phyloP scores from a whole-genome alignment of 2,329 filamentous ascomycete genomes.

The Arthrocladium fulminans region DNA sequence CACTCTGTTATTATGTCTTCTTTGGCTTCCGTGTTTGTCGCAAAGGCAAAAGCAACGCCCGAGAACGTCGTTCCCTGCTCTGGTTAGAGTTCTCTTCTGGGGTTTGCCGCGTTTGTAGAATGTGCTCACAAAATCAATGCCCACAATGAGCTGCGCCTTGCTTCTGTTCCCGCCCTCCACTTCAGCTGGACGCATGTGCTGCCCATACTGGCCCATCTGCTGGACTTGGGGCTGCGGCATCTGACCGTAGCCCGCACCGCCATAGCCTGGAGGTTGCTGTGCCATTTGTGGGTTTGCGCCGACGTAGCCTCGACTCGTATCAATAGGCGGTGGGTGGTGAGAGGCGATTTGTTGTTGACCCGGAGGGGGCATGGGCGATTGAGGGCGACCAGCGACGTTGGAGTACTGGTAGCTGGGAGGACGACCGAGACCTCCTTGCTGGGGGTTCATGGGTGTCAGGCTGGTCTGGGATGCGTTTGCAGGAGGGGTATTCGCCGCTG shows the following conservation, averaged over 20 bases:
- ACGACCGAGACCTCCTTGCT: constrained; percentile 43
- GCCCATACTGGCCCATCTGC: constrained; percentile 26
- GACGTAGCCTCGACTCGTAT: constrained; percentile 44
- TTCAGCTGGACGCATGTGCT: constrained; percentile 45
- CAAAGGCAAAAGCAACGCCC: constrained; percentile 85
- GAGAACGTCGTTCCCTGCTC: constrained; percentile 89
- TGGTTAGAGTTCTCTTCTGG: constrained; percentile 2
- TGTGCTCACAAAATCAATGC: constrained; percentile 78
- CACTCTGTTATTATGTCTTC: constrained; percentile 99
- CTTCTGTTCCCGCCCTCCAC: constrained; percentile 80
- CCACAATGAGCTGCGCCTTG: constrained; percentile 95
- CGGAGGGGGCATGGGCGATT: constrained; percentile 44
- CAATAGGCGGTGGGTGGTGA: constrained; percentile 43
- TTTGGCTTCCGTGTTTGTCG: constrained; percentile 93
- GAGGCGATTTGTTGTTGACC: constrained; percentile 34
- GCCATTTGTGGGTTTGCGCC: constrained; percentile 36
- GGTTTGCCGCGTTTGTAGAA: not conserved
- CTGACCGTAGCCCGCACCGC: constrained; percentile 25
- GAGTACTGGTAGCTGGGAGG: constrained; percentile 56
- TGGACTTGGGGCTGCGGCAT: constrained; percentile 21
- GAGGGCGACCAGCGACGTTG: constrained; percentile 42
- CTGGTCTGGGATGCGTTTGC: constrained; percentile 41
- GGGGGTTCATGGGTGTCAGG: constrained; percentile 45
- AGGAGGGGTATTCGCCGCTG: constrained; percentile 27
- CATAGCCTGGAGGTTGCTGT: constrained; percentile 37